Conservation (phyloP, 306 rosid genomes). For the Psophocarpus tetragonolobus region DNA sequence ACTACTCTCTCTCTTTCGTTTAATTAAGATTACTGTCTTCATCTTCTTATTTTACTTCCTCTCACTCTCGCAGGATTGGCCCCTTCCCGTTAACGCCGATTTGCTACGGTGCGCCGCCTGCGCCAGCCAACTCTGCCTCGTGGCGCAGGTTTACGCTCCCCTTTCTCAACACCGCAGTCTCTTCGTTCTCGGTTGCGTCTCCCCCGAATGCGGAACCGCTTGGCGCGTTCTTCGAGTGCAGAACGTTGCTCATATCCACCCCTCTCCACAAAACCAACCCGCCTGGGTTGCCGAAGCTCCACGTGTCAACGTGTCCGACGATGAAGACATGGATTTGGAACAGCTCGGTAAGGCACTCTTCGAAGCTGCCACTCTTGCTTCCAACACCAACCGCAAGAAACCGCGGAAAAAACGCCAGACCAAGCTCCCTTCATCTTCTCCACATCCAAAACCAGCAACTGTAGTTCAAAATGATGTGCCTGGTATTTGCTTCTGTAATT, state of each 20-base stretch:
- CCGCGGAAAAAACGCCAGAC: conserved; percentile 14
- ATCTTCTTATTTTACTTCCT: not conserved
- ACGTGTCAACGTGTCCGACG: conserved; percentile 33
- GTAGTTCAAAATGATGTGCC: conserved; percentile 40
- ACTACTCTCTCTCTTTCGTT: too few species aligned
- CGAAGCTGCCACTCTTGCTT: conserved; percentile 53
- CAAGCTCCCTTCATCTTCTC: conserved; percentile 28
- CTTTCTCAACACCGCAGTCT: conserved; percentile 69
- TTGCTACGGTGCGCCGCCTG: conserved; percentile 63
- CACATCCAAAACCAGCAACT: conserved; percentile 28
- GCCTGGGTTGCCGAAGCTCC: conserved; percentile 31
- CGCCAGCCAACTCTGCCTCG: conserved; percentile 54
- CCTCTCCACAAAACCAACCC: conserved; percentile 18
- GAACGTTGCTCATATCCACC: conserved; percentile 35
- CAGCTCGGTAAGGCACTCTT: conserved; percentile 61
- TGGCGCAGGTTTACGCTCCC: conserved; percentile 83
- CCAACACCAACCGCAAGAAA: conserved; percentile 44
- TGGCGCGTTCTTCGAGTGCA: conserved; percentile 84
- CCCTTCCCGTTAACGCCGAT: conserved; percentile 46
- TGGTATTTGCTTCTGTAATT: conserved; percentile 40
- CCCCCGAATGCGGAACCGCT: conserved; percentile 55
- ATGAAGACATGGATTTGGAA: conserved; percentile 62
- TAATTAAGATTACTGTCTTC: not conserved
- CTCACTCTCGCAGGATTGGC: conserved; percentile 64
- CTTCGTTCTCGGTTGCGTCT: conserved; percentile 67